Evolutionary conservation across 768 basidiomycete genomes (phyloP).

Genomic region (Boletus pseudo-olivaceus): DNA sequence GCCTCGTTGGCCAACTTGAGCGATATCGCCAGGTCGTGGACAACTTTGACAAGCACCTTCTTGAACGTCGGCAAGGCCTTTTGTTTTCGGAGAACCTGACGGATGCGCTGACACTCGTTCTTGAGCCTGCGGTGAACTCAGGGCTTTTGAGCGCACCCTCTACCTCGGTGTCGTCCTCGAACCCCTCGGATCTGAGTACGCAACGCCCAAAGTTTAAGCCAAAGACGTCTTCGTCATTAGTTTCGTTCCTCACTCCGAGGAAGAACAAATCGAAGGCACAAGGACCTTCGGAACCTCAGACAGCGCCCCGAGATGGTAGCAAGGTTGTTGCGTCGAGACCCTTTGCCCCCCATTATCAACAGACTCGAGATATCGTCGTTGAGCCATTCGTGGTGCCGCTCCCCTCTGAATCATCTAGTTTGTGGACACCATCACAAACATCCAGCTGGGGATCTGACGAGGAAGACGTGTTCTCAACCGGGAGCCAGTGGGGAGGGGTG

Average conservation of each 20-base stretch:
- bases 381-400: conserved; percentile 65
- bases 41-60: conserved; percentile 78
- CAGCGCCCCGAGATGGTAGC: conserved; percentile 40
- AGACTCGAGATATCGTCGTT: conserved; percentile 66
- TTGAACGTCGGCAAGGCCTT: conserved; percentile 84
- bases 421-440: conserved; percentile 59
- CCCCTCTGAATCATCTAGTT: conserved; percentile 45
- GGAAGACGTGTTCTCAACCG: conserved; percentile 66
- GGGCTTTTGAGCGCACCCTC: conserved; percentile 15
- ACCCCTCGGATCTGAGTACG: conserved; percentile 31
- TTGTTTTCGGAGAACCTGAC: conserved; percentile 89
- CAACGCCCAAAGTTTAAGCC: conserved; percentile 47
- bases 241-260: conserved; percentile 78
- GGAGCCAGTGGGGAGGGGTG: conserved; percentile 41
- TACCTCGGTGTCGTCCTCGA: conserved; percentile 25
- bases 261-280: conserved; percentile 49
- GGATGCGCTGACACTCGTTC: conserved; percentile 75
- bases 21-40: conserved; percentile 71
- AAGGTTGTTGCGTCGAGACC: conserved; percentile 63
- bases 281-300: conserved; percentile 39
- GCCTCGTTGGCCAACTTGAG: conserved; percentile 78
- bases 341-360: conserved; percentile 80
- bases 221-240: conserved; percentile 59
- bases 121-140: conserved; percentile 58
- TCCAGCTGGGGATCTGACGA: conserved; percentile 56